Evolutionary conservation across 805 yeast genomes (phyloP), one percentile per base, ranked within the genome.

Genomic region (Kregervanrija pseudodelftensis): DNA sequence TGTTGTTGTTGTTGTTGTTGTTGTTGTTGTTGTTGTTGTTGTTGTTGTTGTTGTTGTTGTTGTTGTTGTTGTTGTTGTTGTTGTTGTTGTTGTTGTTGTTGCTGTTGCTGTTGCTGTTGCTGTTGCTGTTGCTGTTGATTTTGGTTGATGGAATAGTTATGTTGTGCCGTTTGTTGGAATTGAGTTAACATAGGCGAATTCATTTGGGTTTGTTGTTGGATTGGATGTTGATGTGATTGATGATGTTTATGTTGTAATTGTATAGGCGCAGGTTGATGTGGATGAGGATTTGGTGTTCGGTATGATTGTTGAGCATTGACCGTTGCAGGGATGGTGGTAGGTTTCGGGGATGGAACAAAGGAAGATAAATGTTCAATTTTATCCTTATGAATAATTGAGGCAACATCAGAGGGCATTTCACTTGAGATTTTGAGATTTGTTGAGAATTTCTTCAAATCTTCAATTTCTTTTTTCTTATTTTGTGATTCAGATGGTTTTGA

Each of bases 361-460:
- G 28, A 4, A 22, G 28, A 22, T 22, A 22, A 22, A 2, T 22
- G 28, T 22, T 22, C 28, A 22, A 22, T 22, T 22, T 22, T 78
- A 52, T 80, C 85, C 61, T 85, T 81, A 9, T 90, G 67, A 31
- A 83, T 65, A 14, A 84, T 81, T 8, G 93, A 89, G 49, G 82
- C 65, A 48, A 81, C 67, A 54, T 83, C 89, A 14, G 70, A 63
- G 8, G 95, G 91, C 43, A 60, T 50, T 30, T 60, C 56, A 11
- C 56, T 42, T 13, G 61, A 59, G 30, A 89, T 77, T 63, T 86
- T 86, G 64, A 87, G 85, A 53, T 77, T 84, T 40, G 85, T 87
- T 35, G 95, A 78, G 59, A 90, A 89, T 57, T 85, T 86, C 50
- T 77, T 79, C 45, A 87, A 69, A 10, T 85, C 77, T 50, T 80